Percentiles rank a stretch among this genome's conserved stretches.
These are phyloP conservation scores for Ophiosphaerella narmari DNA, from an alignment of 2,329 filamentous ascomycete genomes.

Conservation along the genomic window DNA sequence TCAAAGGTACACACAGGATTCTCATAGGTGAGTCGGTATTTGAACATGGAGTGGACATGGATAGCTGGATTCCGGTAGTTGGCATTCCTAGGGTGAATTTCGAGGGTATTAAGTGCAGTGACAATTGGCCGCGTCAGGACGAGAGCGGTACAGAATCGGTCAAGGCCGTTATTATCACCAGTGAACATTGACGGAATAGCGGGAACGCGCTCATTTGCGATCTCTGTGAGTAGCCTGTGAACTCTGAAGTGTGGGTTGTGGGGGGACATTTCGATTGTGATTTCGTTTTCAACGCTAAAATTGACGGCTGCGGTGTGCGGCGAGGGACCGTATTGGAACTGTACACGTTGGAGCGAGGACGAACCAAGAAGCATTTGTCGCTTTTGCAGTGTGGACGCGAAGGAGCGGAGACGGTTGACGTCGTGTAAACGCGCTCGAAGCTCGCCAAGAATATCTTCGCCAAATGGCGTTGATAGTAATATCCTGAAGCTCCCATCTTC, in stretches of 20 bases:
- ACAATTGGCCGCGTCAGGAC: conserved; percentile 67
- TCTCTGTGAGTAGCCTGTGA: conserved; percentile 60
- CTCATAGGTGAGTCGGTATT: conserved; percentile 47
- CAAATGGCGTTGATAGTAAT: conserved; percentile 62
- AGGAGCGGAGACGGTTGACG: conserved; percentile 72
- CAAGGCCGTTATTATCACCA: conserved; percentile 54
- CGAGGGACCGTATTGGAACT: conserved; percentile 68
- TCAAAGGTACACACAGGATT: conserved; percentile 49
- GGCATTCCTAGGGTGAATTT: conserved; percentile 51
- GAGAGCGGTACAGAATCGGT: conserved; percentile 63
- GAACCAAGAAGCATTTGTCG: conserved; percentile 62
- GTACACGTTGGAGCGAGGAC: conserved; percentile 62
- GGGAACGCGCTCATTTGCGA: conserved; percentile 64
- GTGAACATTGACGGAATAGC: conserved; percentile 61
- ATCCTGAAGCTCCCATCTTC: conserved; percentile 67
- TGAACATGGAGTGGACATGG: conserved; percentile 40
- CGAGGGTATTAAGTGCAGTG: conserved; percentile 63
- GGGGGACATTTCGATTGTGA: conserved; percentile 63
- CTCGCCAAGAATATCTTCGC: conserved; percentile 62
- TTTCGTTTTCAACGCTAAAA: conserved; percentile 54
- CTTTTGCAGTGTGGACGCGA: conserved; percentile 67
- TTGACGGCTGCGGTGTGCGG: conserved; percentile 61
- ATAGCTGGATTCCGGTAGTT: conserved; percentile 33
- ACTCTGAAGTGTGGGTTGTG: conserved; percentile 71
- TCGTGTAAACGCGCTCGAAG: conserved; percentile 66